Evolutionary conservation across 495 filamentous ascomycete genomes (phyloP).

Genomic region (Cenococcum geophilum): DNA sequence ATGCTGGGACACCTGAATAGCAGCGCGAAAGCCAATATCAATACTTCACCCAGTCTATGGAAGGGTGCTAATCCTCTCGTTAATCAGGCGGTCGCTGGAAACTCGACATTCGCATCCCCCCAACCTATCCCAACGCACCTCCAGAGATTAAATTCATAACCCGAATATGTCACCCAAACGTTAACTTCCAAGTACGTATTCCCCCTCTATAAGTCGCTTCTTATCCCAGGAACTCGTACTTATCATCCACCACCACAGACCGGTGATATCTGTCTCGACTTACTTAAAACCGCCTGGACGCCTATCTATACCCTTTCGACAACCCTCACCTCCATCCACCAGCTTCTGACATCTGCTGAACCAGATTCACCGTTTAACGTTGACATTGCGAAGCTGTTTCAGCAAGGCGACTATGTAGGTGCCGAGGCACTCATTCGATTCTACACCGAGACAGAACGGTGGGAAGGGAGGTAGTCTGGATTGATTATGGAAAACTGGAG

Average conservation of each 20-base stretch:
- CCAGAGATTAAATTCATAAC: constrained; percentile 75
- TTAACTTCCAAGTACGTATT: constrained; percentile 51
- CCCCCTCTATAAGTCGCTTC: background rate
- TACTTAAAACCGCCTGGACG: constrained; percentile 77
- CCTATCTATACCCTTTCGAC: constrained; percentile 74
- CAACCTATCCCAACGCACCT: constrained; percentile 69
- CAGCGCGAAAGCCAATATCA: no score
- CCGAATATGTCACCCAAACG: constrained; percentile 79
- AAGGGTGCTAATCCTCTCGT: no score
- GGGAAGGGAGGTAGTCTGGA: constrained; percentile 38
- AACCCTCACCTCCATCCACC: constrained; percentile 69
- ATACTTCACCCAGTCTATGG: no score
- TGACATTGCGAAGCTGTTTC: constrained; percentile 72
- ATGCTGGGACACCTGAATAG: no score
- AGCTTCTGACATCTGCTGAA: constrained; percentile 69
- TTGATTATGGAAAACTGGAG: background rate
- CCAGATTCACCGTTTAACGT: constrained; percentile 83
- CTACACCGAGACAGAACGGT: constrained; percentile 58
- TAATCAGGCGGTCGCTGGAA: constrained; percentile 71
- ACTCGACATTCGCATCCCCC: constrained; percentile 68
- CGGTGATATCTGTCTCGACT: constrained; percentile 89
- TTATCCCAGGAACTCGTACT: background rate
- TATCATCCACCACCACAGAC: constrained; percentile 43
- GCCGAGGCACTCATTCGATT: constrained; percentile 77
- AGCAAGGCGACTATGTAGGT: constrained; percentile 67